Conservation (phyloP, 495 filamentous ascomycete genomes). For the Aspergillus ellipticus region DNA sequence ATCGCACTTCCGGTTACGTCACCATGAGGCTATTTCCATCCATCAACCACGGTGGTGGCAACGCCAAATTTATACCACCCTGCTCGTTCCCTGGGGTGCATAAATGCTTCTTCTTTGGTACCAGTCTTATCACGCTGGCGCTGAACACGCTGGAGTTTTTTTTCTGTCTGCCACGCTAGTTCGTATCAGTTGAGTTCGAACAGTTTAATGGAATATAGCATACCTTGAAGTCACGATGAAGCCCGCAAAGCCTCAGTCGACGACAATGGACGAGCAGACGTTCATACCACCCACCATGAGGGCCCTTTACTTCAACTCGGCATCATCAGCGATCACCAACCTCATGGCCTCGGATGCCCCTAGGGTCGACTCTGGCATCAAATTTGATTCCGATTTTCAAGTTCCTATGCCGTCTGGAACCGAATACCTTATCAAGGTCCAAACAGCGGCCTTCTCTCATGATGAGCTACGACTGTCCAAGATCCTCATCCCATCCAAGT, state of each 20-base stretch:
- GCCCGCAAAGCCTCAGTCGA: conserved; percentile 23
- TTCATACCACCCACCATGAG: conserved; percentile 37
- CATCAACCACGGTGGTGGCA: not conserved
- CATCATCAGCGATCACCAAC: conserved; percentile 18
- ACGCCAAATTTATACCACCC: not conserved
- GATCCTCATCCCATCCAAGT: conserved; percentile 39
- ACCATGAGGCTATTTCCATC: conserved; percentile 2
- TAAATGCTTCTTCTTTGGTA: too few species aligned
- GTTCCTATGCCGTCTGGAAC: conserved; percentile 33
- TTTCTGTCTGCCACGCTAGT: not conserved
- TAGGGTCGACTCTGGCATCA: conserved; percentile 22
- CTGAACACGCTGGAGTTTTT: not conserved
- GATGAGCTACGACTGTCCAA: conserved; percentile 50
- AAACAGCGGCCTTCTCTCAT: conserved; percentile 52
- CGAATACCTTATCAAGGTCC: conserved; percentile 59
- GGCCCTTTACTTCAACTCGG: conserved; percentile 35
- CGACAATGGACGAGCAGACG: conserved; percentile 31
- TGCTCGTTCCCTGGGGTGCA: not conserved
- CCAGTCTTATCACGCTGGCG: not conserved
- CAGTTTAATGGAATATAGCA: not conserved
- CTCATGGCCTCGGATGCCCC: conserved; percentile 7
- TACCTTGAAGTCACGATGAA: conserved; percentile 13
- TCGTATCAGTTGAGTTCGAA: not conserved
- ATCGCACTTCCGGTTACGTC: conserved; percentile 9
- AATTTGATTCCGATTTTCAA: conserved; percentile 36